Percentiles rank a stretch among this genome's conserved stretches.
Evolutionary conservation across 140 eudicot genomes (phyloP).

Genomic region (Cichorium intybus): DNA sequence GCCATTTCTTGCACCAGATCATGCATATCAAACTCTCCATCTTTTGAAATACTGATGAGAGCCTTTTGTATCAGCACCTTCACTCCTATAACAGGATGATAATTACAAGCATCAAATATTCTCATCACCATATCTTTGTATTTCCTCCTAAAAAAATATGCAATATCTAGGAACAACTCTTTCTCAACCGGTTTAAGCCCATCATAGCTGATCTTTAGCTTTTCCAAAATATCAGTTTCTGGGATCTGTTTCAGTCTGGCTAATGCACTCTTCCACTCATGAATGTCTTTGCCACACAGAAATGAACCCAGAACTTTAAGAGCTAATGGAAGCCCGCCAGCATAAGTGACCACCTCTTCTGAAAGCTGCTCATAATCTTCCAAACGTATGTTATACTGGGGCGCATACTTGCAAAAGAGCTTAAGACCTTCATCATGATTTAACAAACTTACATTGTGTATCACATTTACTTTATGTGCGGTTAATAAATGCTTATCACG

Average conservation of each 20-base stretch:
- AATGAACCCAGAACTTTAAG: background rate
- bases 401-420: background rate
- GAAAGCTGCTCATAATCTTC: background rate
- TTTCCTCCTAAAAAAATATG: background rate
- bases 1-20: background rate
- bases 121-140: background rate
- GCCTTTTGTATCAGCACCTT: background rate
- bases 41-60: background rate
- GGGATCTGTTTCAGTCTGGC: background rate
- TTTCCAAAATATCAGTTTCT: background rate
- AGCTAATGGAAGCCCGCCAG: background rate
- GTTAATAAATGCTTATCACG: conserved; percentile 11
- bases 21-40: background rate
- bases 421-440: background rate
- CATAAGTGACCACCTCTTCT: background rate
- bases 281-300: background rate
- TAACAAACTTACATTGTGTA: background rate
- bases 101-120: background rate
- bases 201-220: background rate
- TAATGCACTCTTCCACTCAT: background rate
- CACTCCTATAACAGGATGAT: background rate
- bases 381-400: background rate
- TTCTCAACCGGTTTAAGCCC: background rate
- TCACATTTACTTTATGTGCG: background rate
- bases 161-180: background rate